phyloP scores from a whole-genome alignment of 2,329 filamentous ascomycete genomes.

The Cladorrhinum sp. region DNA sequence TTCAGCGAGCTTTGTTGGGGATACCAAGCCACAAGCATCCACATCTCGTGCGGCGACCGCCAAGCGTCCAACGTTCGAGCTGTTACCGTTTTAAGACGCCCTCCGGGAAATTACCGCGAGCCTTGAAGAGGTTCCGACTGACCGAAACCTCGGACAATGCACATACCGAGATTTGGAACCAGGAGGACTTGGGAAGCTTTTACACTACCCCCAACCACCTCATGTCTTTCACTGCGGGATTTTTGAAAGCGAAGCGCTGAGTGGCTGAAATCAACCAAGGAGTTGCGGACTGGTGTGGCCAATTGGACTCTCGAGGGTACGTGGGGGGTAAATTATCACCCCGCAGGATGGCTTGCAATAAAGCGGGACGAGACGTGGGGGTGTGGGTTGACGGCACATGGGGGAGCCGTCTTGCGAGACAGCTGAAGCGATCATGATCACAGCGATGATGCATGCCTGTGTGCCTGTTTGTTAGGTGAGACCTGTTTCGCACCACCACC shows the following conservation, averaged over 20 bases:
- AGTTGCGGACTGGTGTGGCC: not conserved
- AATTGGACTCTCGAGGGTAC: not conserved
- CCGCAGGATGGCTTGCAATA: conserved; percentile 1
- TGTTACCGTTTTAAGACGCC: not conserved
- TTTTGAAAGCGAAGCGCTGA: not conserved
- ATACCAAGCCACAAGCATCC: not conserved
- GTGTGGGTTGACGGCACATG: not conserved
- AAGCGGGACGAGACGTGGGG: conserved; percentile 4
- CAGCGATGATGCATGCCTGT: too few relatives aligned
- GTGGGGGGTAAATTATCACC: conserved; percentile 4
- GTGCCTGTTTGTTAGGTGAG: too few relatives aligned
- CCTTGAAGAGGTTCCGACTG: conserved; percentile 1
- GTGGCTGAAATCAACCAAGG: conserved; percentile 1
- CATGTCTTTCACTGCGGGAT: conserved; percentile 2
- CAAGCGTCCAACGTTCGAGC: not conserved
- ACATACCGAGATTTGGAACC: not conserved
- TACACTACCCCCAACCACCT: not conserved
- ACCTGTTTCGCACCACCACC: too few relatives aligned
- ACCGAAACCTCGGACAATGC: conserved; percentile 1
- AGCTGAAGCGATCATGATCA: not conserved
- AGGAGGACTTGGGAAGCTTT: not conserved
- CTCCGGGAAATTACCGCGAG: conserved; percentile 4
- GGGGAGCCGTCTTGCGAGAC: not conserved
- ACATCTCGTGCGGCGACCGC: not conserved
- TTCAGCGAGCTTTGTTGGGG: not conserved